Conservation (phyloP, 345 rosid genomes). For the Heritiera littoralis region DNA sequence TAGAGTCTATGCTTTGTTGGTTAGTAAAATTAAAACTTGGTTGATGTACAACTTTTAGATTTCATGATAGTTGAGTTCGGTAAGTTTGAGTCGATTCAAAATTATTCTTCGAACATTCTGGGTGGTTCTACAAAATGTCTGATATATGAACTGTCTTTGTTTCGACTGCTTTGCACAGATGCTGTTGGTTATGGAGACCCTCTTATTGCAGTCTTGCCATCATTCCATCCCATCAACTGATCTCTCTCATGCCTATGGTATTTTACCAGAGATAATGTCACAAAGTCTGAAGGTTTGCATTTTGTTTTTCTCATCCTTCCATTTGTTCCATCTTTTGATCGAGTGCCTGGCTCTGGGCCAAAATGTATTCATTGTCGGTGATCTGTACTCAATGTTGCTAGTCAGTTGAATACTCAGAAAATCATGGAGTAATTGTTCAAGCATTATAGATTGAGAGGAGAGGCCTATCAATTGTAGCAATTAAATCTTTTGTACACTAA, state of each 20-base stretch:
- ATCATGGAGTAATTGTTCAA: slow-evolving; percentile 1
- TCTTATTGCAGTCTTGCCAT: slow-evolving; percentile 81
- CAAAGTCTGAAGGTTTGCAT: not conserved
- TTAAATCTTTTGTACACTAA: not conserved
- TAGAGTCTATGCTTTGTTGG: not conserved
- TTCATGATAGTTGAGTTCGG: not conserved
- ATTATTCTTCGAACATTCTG: not conserved
- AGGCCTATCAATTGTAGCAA: not conserved
- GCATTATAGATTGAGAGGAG: not conserved
- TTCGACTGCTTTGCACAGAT: slow-evolving; percentile 42
- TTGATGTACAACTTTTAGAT: not conserved
- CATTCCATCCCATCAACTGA: slow-evolving; percentile 59
- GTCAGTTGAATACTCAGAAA: not conserved
- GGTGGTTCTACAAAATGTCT: not conserved
- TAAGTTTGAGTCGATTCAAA: not conserved
- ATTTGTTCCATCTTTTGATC: not conserved
- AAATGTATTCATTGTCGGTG: not conserved
- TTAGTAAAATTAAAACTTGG: not conserved
- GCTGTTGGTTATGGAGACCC: slow-evolving; percentile 88
- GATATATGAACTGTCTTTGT: not conserved
- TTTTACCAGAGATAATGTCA: not conserved
- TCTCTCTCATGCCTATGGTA: not conserved
- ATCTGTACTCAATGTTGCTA: not conserved
- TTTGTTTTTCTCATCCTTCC: not conserved
- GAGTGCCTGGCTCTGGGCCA: not conserved